A percentile compares a stretch with the other conserved stretches of the same genome.
Conservation (phyloP, 352 stramenopile genomes). For the Pseudoperonospora humuli region DNA sequence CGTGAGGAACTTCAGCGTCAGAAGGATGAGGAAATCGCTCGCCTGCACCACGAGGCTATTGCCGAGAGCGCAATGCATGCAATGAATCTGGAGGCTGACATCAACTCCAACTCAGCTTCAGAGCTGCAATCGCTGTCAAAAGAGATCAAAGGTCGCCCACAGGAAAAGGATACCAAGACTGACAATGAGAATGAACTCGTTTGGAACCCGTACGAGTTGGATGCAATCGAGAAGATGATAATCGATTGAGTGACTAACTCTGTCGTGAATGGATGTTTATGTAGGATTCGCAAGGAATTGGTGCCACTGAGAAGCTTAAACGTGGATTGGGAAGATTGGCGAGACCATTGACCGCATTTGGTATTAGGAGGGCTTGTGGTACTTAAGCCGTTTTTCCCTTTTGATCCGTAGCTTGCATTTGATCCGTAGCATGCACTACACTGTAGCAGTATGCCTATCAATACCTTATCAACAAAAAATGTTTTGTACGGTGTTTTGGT, state of each 20-base stretch:
- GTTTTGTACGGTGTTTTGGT: no score
- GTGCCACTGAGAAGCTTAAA: conserved; percentile 74
- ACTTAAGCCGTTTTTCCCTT: no score
- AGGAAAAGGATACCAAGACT: conserved; percentile 48
- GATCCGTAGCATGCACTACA: no score
- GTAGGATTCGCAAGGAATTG: conserved; percentile 63
- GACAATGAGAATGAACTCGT: conserved; percentile 71
- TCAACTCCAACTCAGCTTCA: conserved; percentile 32
- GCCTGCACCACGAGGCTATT: conserved; percentile 61
- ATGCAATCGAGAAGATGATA: background rate
- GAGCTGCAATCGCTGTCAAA: conserved; percentile 60
- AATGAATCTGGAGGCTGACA: conserved; percentile 65
- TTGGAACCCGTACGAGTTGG: conserved; percentile 68
- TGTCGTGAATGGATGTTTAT: background rate
- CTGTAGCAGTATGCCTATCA: no score
- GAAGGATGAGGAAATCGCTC: conserved; percentile 60
- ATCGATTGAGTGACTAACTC: background rate
- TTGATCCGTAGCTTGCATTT: no score
- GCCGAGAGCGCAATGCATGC: conserved; percentile 63
- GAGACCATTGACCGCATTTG: conserved; percentile 47
- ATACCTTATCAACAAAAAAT: no score
- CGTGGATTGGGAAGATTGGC: conserved; percentile 76
- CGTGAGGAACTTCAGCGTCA: conserved; percentile 57
- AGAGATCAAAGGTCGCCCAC: conserved; percentile 37
- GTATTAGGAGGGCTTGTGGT: background rate